Base-by-base conservation (phyloP, 495 filamentous ascomycete species). In the Terfezia claveryi region DNA sequence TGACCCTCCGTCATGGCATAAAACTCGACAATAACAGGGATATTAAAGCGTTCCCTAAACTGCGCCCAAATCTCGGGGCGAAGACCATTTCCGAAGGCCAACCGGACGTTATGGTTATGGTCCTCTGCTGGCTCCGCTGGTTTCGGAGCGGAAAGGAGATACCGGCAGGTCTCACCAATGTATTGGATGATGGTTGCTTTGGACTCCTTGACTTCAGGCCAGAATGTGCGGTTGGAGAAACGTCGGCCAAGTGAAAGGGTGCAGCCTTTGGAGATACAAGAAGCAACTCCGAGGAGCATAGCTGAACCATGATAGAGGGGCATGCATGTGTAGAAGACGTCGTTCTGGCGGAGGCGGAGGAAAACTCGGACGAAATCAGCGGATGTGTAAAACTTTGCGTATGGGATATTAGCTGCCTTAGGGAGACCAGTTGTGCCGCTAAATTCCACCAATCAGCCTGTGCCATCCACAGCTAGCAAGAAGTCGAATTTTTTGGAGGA, bases 221-320 rank as follows among this genome's bases (percentile, higher is more conserved):
- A 92, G 69, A 94, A 96, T 1, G 73, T 82, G 37, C 74, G 75
- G 4, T 80, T 85, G 11, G 82, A 85, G 70, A 98, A 98, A 59
- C 81, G 81, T 59, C 78, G 83, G 38, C 83, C 82, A 10, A 96
- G 62, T 56, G 81, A 72, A 36, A 92, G 67, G 3, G 88, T 82
- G 20, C 69, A 72, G 49, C 82, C 80, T 1, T 60, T 64, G n/a
- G 69, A 64, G 51, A 96, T 63, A 8, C 71, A 71, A 27, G 77
- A 68, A 17, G 72, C 58, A 53, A 92, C 73, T 2, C 79, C 87
- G 14, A 95, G 73, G 10, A 93, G 54, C 23, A 77, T 68, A 17
- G 85, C 91, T 1, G 89, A 85, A 49, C 82, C 79, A 68, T 98
- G 91, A 63, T 98, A 98, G 14, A 98, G 75, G 0, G 91, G 91